A percentile compares a stretch with the other conserved stretches of the same genome.
Conservation (phyloP, 1,284 basidiomycete species). For the Melampsora americana region DNA sequence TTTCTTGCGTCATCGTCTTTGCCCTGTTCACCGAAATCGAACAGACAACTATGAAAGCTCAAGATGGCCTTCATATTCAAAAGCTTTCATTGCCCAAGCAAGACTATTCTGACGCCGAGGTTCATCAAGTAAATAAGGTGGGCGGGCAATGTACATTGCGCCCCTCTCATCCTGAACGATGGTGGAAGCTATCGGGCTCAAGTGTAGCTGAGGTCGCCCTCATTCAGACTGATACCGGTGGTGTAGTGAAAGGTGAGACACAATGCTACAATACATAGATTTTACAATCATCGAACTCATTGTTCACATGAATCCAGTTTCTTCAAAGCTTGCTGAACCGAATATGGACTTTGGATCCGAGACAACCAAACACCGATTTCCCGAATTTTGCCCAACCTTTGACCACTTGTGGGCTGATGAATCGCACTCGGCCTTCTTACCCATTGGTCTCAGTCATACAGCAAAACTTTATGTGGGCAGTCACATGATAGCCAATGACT, state of each 20-base stretch:
- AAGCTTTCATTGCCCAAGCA: background rate
- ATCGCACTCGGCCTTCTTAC: slow-evolving; percentile 49
- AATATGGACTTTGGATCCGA: slow-evolving; percentile 44
- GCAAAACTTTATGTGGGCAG: slow-evolving; percentile 40
- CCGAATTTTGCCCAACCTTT: slow-evolving; percentile 62
- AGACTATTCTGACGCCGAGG: too few species aligned
- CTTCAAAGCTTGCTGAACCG: slow-evolving; percentile 45
- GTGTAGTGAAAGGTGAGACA: background rate
- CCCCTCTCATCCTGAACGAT: background rate
- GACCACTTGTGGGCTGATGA: slow-evolving; percentile 52
- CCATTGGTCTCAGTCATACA: slow-evolving; percentile 40
- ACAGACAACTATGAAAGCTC: background rate
- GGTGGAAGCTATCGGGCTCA: background rate
- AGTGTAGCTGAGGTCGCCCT: background rate
- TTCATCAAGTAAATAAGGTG: too few species aligned
- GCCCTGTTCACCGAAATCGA: background rate
- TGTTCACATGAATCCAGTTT: slow-evolving; percentile 13
- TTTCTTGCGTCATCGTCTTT: background rate
- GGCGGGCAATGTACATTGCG: too few species aligned
- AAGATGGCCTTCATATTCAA: slow-evolving; percentile 4
- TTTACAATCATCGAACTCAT: too few species aligned
- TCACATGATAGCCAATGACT: slow-evolving; percentile 60
- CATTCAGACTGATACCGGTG: background rate
- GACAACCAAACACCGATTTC: slow-evolving; percentile 58
- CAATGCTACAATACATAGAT: background rate